A percentile compares a stretch with the other conserved stretches of the same genome.
phyloP scores from a whole-genome alignment of 805 yeast genomes.

The Kluyveromyces aestuarii region DNA sequence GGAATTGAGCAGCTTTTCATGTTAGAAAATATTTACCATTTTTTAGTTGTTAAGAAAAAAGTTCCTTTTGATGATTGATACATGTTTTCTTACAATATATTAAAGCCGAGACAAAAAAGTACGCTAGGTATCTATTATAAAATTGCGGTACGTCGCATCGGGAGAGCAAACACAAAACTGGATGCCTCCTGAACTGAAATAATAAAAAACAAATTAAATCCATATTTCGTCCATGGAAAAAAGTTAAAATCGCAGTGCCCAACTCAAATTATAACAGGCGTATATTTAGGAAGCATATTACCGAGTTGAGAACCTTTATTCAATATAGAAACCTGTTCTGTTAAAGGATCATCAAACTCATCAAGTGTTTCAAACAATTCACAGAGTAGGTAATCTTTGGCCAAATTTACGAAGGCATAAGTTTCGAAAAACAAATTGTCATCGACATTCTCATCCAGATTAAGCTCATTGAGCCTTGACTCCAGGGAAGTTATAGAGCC shows the following conservation, averaged over 20 bases:
- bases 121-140: neutral
- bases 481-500: neutral
- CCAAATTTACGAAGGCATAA: conserved; percentile 14
- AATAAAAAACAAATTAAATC: too few species aligned
- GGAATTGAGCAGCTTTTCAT: too few species aligned
- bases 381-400: conserved; percentile 24
- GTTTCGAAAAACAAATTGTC: conserved; percentile 9
- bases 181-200: neutral
- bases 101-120: too few species aligned
- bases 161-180: neutral
- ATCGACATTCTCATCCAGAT: neutral
- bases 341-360: conserved; percentile 10
- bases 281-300: neutral
- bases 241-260: neutral
- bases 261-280: neutral
- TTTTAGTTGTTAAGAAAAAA: too few species aligned
- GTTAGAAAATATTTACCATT: too few species aligned
- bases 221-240: neutral
- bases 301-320: neutral
- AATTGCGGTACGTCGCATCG: neutral
- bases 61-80: too few species aligned
- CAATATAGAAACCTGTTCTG: conserved; percentile 2
- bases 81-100: too few species aligned
- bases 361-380: conserved; percentile 18
- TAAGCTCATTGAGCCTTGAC: neutral